These are phyloP conservation scores for Tuber magnatum DNA, from an alignment of 495 filamentous ascomycete species.

Conservation along the genomic window DNA sequence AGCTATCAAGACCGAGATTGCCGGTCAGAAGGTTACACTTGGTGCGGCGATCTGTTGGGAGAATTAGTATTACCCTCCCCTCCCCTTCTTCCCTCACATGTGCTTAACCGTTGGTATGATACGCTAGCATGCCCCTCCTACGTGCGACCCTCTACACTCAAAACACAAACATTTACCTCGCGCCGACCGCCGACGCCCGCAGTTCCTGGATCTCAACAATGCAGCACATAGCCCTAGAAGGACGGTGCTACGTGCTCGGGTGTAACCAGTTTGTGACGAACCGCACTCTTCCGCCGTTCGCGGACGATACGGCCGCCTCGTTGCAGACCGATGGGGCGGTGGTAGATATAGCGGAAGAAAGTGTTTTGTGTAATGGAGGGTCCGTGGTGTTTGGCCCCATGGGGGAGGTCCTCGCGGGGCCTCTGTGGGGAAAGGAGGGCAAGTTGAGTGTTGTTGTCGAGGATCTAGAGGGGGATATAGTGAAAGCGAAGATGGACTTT, in stretches of 20 bases:
- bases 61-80: conserved; percentile 51
- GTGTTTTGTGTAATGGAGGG: conserved; percentile 61
- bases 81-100: not conserved
- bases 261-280: conserved; percentile 70
- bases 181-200: conserved; percentile 79
- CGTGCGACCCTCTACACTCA: conserved; percentile 74
- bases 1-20: conserved; percentile 73
- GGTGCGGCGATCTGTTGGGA: conserved; percentile 95
- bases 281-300: conserved; percentile 16
- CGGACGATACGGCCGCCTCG: not conserved
- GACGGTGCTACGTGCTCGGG: conserved; percentile 76
- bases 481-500: conserved; percentile 52
- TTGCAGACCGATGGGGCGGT: not conserved
- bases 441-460: conserved; percentile 48
- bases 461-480: conserved; percentile 46
- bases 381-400: conserved; percentile 74
- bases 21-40: conserved; percentile 66
- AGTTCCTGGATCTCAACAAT: conserved; percentile 79
- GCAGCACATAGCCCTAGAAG: conserved; percentile 72
- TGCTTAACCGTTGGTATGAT: not conserved
- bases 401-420: conserved; percentile 69
- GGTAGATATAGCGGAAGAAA: conserved; percentile 4
- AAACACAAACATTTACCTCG: conserved; percentile 87
- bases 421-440: conserved; percentile 63
- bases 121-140: conserved; percentile 67